These are phyloP conservation scores for Pythium brachiatum DNA, from an alignment of 352 stramenopile genomes.

Conservation along the genomic window DNA sequence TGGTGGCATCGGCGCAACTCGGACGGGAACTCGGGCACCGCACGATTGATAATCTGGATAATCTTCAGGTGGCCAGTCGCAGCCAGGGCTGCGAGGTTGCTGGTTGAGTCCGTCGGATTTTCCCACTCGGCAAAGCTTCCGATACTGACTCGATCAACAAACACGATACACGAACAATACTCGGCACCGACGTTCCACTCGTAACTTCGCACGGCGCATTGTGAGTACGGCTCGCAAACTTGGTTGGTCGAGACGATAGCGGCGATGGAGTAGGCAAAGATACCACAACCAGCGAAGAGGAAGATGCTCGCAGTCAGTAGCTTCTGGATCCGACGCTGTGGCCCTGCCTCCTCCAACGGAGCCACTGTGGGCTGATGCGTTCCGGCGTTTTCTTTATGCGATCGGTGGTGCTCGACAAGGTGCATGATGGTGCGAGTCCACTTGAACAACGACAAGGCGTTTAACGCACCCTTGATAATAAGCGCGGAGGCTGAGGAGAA, in stretches of 20 bases:
- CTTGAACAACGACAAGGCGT: conserved; percentile 42
- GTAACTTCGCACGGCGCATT: conserved; percentile 7
- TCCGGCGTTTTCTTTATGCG: neutral
- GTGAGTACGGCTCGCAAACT: neutral
- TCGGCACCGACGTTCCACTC: conserved; percentile 5
- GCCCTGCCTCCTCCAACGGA: neutral
- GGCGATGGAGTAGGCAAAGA: neutral
- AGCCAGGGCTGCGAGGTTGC: neutral
- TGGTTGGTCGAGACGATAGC: neutral
- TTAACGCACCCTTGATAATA: conserved; percentile 35
- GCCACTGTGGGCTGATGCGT: neutral
- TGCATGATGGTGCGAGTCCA: conserved; percentile 39
- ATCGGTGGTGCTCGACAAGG: conserved; percentile 1
- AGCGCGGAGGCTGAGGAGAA: conserved; percentile 28
- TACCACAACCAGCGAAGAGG: neutral
- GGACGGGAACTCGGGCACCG: neutral
- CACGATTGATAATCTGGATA: conserved; percentile 9
- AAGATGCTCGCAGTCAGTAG: neutral
- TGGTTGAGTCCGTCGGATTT: neutral
- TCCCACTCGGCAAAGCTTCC: conserved; percentile 6
- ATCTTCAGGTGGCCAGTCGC: conserved; percentile 5
- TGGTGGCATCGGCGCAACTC: conserved; percentile 8
- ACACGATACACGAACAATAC: conserved; percentile 8
- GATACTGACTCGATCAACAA: neutral
- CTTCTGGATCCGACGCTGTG: neutral